Evolutionary conservation across 805 yeast species (phyloP).

Genomic region (Komagataella kurtzmanii): DNA sequence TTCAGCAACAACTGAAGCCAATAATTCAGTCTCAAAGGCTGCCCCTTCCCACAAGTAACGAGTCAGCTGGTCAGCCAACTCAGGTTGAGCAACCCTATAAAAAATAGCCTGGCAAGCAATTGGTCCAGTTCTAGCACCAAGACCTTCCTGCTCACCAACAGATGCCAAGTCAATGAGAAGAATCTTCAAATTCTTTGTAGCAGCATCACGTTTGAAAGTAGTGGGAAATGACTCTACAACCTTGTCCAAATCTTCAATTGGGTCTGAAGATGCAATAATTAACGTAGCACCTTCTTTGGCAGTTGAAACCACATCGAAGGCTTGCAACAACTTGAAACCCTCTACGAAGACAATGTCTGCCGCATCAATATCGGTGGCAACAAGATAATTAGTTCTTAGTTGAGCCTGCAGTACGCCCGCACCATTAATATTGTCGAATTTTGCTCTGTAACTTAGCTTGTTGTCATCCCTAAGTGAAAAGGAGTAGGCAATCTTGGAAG

Average conservation of each 20-base stretch:
- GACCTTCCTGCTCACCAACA: conserved; percentile 54
- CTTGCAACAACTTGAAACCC: conserved; percentile 36
- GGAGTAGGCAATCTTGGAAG: conserved; percentile 55
- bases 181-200: conserved; percentile 37
- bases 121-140: conserved; percentile 61
- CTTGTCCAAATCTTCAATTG: conserved; percentile 26
- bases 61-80: conserved; percentile 44
- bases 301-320: conserved; percentile 50
- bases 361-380: conserved; percentile 27
- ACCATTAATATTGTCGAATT: conserved; percentile 55
- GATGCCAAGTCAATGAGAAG: conserved; percentile 47
- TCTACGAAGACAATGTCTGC: conserved; percentile 60
- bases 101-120: conserved; percentile 71
- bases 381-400: conserved; percentile 23
- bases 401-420: conserved; percentile 74
- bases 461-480: conserved; percentile 49
- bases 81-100: conserved; percentile 61
- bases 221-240: conserved; percentile 40
- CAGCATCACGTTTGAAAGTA: conserved; percentile 36
- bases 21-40: conserved; percentile 69
- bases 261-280: conserved; percentile 26
- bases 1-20: conserved; percentile 58
- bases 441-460: conserved; percentile 41
- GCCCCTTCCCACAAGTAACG: conserved; percentile 70
- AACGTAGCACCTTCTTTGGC: conserved; percentile 43